A percentile compares a stretch with the other conserved stretches of the same genome.
phyloP scores from a whole-genome alignment of 2,329 filamentous ascomycete species.

The Eurotiales sp. region DNA sequence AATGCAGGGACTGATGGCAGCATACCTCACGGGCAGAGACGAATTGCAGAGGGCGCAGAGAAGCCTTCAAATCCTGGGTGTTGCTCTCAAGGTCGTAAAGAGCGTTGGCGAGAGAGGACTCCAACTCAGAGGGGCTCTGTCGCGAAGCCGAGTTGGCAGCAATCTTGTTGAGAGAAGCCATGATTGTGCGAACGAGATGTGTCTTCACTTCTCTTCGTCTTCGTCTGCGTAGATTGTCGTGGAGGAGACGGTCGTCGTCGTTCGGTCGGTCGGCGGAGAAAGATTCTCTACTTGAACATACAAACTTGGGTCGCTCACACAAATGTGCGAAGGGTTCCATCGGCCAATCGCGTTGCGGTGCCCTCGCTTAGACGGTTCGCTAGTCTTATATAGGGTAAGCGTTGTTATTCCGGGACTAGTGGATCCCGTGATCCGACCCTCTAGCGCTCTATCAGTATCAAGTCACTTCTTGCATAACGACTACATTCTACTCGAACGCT shows the following conservation, averaged over 20 bases:
- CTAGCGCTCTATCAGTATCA: not conserved
- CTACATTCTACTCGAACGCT: too few relatives aligned
- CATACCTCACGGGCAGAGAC: slow-evolving; percentile 96
- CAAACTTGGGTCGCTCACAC: slow-evolving; percentile 9
- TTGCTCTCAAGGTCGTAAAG: slow-evolving; percentile 99
- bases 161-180: slow-evolving; percentile 95
- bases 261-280: slow-evolving; percentile 9
- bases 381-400: not conserved
- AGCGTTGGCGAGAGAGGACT: slow-evolving; percentile 93
- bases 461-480: too few relatives aligned
- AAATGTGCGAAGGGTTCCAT: slow-evolving; percentile 14
- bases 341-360: slow-evolving; percentile 14
- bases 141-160: slow-evolving; percentile 94
- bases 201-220: slow-evolving; percentile 4
- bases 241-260: slow-evolving; percentile 11
- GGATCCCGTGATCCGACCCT: slow-evolving; percentile 14
- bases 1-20: not conserved
- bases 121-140: slow-evolving; percentile 94
- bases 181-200: slow-evolving; percentile 36
- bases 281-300: slow-evolving; percentile 9
- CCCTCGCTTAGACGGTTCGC: slow-evolving; percentile 15
- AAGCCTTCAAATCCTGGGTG: slow-evolving; percentile 94
- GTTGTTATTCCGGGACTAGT: slow-evolving; percentile 1
- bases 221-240: slow-evolving; percentile 19
- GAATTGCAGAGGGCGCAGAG: slow-evolving; percentile 96